A percentile compares a stretch with the other conserved stretches of the same genome.
Evolutionary conservation across 768 basidiomycete species (phyloP).

Genomic region (Podaxis rugospora): DNA sequence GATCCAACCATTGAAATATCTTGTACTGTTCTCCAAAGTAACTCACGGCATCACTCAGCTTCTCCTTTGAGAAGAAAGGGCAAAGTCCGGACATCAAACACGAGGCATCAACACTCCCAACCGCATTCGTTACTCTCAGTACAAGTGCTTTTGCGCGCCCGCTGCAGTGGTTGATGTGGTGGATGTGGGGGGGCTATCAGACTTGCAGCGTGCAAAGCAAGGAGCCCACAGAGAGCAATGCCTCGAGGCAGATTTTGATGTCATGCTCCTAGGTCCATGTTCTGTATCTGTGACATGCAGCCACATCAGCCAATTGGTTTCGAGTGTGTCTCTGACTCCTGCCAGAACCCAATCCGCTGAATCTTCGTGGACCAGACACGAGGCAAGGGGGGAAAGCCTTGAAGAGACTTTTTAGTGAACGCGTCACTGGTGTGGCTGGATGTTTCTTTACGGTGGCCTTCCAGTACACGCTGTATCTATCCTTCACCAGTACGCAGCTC

Average conservation of each 20-base stretch:
- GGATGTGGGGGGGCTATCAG: not conserved
- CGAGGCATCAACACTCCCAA: slow-evolving; percentile 1
- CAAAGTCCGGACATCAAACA: slow-evolving; percentile 5
- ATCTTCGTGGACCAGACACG: slow-evolving; percentile 4
- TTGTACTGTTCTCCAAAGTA: not conserved
- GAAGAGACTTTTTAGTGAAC: not conserved
- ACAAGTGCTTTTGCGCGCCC: not conserved
- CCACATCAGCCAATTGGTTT: not conserved
- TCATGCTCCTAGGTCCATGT: not conserved
- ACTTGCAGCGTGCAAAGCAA: not conserved
- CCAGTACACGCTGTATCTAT: not conserved
- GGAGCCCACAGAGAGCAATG: not conserved
- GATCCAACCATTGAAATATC: not conserved
- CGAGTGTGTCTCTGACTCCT: not conserved
- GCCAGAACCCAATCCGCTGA: not conserved
- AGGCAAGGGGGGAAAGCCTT: slow-evolving; percentile 1
- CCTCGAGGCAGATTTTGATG: slow-evolving; percentile 11
- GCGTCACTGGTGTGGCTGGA: not conserved
- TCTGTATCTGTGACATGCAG: not conserved
- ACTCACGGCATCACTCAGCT: not conserved
- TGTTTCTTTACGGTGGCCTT: not conserved
- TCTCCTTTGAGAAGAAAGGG: not conserved
- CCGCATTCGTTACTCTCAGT: not conserved
- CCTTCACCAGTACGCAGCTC: not conserved
- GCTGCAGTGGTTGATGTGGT: not conserved